phyloP scores from a whole-genome alignment of 2,329 filamentous ascomycete species.

The Rasamsonia emersonii region DNA sequence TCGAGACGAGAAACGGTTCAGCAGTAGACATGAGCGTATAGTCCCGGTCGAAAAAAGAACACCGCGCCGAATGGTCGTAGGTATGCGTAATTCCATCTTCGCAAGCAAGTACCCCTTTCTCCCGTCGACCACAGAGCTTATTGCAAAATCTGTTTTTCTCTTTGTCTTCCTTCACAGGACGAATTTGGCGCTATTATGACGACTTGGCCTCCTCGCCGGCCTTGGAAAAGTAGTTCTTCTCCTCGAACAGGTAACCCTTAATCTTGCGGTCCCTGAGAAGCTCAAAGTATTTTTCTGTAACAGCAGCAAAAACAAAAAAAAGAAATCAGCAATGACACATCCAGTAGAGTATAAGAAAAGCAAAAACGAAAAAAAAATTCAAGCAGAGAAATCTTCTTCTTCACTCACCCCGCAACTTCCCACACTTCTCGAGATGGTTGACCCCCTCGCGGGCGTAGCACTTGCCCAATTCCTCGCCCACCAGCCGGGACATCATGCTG shows the following conservation, averaged over 20 bases:
- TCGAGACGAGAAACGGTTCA: too few relatives aligned
- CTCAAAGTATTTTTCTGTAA: slow-evolving; percentile 55
- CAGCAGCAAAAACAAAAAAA: too few relatives aligned
- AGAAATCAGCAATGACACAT: slow-evolving; percentile 4
- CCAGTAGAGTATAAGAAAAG: too few relatives aligned
- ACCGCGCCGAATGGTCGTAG: too few relatives aligned
- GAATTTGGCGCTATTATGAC: too few relatives aligned
- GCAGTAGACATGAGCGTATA: too few relatives aligned
- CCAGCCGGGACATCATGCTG: slow-evolving; percentile 59
- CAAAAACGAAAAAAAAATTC: too few relatives aligned
- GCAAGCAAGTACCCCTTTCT: too few relatives aligned
- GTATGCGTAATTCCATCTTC: too few relatives aligned
- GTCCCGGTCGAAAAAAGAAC: too few relatives aligned
- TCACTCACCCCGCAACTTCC: slow-evolving; percentile 53
- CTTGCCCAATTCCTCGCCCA: slow-evolving; percentile 59
- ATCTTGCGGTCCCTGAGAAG: slow-evolving; percentile 55
- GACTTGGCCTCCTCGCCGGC: slow-evolving; percentile 17
- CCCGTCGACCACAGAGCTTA: slow-evolving; percentile 5
- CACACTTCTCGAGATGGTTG: slow-evolving; percentile 61
- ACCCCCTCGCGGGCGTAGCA: slow-evolving; percentile 58
- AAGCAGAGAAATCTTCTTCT: slow-evolving; percentile 2
- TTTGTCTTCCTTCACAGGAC: too few relatives aligned
- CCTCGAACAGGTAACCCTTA: slow-evolving; percentile 55
- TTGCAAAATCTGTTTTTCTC: neutral
- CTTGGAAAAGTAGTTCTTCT: slow-evolving; percentile 52